phyloP scores from a whole-genome alignment of 116 monocot genomes.

The Cymodocea nodosa region DNA sequence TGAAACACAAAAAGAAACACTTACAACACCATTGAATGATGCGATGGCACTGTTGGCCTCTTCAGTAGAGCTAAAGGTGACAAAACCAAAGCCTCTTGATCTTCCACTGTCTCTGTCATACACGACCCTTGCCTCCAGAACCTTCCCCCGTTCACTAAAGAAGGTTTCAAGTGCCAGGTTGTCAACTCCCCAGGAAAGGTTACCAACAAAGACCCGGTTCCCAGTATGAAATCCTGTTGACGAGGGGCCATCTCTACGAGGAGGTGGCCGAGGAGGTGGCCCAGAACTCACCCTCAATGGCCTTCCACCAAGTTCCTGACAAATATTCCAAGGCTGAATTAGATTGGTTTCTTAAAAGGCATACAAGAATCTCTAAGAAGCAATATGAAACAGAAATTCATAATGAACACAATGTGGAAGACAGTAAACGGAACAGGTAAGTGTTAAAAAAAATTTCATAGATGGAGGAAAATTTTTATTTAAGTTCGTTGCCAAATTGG shows the following conservation, averaged over 20 bases:
- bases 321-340: neutral
- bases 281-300: conserved; percentile 47
- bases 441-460: too few relatives aligned
- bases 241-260: conserved; percentile 24
- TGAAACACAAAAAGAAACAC: conserved; percentile 3
- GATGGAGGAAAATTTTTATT: too few relatives aligned
- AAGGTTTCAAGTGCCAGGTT: conserved; percentile 30
- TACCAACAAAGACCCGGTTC: conserved; percentile 40
- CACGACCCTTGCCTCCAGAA: conserved; percentile 44
- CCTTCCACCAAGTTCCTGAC: conserved; percentile 42
- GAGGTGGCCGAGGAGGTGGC: conserved; percentile 46
- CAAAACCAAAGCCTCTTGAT: conserved; percentile 57
- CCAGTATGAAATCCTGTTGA: conserved; percentile 18
- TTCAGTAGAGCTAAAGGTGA: conserved; percentile 35
- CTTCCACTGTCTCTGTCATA: conserved; percentile 52
- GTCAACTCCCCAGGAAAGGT: conserved; percentile 53
- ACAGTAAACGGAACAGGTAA: neutral
- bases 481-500: too few relatives aligned
- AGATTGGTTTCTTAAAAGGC: neutral
- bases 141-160: conserved; percentile 42
- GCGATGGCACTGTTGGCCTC: conserved; percentile 37
- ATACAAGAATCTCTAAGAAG: too few relatives aligned
- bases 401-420: neutral
- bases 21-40: conserved; percentile 44
- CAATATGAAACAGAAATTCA: too few relatives aligned